Evolutionary conservation across 2,329 filamentous ascomycete species (phyloP), one percentile per base, ranked within the genome.

Genomic region (Emydomyces testavorans): DNA sequence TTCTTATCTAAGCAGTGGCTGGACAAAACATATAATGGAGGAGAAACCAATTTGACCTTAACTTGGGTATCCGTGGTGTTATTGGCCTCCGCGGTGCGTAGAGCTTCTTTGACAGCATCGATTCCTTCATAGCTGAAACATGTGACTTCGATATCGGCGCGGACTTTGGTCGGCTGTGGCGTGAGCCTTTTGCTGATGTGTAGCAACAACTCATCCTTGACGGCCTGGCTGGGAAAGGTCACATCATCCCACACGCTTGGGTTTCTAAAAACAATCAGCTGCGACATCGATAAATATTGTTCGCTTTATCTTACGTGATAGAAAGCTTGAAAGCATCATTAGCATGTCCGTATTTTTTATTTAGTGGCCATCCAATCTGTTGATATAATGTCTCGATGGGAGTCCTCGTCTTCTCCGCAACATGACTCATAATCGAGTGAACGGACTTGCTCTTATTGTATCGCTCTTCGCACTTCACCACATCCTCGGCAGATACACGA

Each of bases 381-480:
- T 94, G 83, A 71, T 98, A 98, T 50, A 98, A 78, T 45, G 81
- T 78, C 75, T 96, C 87, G 62, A 98, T 93, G n/a, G 90, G 89
- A 24, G 81, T 85, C 64, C 85, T 81, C 36, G 88, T 94, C 78
- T 95, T 95, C 74, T 98, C 89, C 57, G 92, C 90, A 54, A 98
- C 92, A 68, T 98, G 92, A 67, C 90, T 83, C 85, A 98, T 90
- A 70, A 98, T 95, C 47, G 87, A 93, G 71, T 98, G 92, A 34
- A 96, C 92, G 76, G 94, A 93, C 76, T 98, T 98, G 75, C 87
- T 86, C 82, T 98, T 98, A 79, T 98, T 98, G 78, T 95, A 98
- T 59, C 92, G 81, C 74, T 98, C 92, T 67, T 98, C 92, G 67
- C 93, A 98, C 74, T 95, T 95, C 59, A 94, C 77, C 55, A 96